These are phyloP conservation scores for Cystobasidium slooffiae DNA, from an alignment of 1,284 basidiomycete genomes.

Conservation along the genomic window DNA sequence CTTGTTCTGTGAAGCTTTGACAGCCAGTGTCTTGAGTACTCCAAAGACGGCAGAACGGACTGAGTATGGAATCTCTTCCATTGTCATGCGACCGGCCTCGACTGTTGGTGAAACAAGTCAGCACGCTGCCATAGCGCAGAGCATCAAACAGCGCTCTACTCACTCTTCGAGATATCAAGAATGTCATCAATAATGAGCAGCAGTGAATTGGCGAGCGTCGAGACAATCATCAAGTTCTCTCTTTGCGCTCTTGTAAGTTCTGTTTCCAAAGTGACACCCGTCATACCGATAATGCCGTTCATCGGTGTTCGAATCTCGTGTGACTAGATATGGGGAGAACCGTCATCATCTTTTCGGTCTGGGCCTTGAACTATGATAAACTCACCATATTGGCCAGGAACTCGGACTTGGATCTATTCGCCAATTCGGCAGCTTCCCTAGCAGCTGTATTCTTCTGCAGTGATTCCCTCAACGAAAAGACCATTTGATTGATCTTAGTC, in stretches of 20 bases:
- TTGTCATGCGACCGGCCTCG: conserved; percentile 98
- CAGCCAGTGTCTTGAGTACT: conserved; percentile 96
- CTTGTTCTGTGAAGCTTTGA: conserved; percentile 96
- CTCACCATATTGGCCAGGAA: conserved; percentile 91
- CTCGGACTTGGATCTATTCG: conserved; percentile 93
- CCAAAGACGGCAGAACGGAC: conserved; percentile 94
- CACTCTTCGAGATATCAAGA: conserved; percentile 96
- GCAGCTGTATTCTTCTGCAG: conserved; percentile 99
- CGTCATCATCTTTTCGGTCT: no score
- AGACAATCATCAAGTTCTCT: conserved; percentile 94
- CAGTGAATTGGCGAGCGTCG: conserved; percentile 89
- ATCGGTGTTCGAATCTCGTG: conserved; percentile 89
- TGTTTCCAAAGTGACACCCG: conserved; percentile 92
- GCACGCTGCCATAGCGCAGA: neutral
- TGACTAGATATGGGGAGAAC: no score
- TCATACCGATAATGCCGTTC: conserved; percentile 99
- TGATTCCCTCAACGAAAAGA: conserved; percentile 93
- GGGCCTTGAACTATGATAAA: no score
- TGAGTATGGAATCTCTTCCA: conserved; percentile 99
- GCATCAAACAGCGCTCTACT: conserved; percentile 56
- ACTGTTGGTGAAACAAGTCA: conserved; percentile 62
- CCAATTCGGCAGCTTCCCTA: conserved; percentile 91
- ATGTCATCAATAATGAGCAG: conserved; percentile 98
- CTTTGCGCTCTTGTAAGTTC: conserved; percentile 85
- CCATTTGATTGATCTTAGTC: conserved; percentile 99